Conservation (phyloP, 2,329 filamentous ascomycete genomes). For the Penicillium palitans region DNA sequence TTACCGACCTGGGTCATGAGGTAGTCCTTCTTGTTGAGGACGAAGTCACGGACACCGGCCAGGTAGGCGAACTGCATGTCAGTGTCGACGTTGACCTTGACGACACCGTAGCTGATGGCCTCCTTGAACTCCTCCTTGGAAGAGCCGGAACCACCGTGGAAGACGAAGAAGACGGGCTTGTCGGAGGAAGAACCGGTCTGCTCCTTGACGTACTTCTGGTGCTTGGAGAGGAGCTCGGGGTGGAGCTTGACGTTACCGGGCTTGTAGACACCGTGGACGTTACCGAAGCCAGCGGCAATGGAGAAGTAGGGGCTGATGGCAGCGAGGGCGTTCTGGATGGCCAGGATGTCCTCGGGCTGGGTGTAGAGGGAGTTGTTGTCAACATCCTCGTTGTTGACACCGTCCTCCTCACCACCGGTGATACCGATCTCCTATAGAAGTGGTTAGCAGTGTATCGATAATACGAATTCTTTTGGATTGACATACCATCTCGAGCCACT, state of each 20-base stretch:
- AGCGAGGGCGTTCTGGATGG: constrained; percentile 82
- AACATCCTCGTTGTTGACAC: constrained; percentile 97
- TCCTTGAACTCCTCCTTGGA: constrained; percentile 85
- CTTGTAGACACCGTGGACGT: constrained; percentile 99
- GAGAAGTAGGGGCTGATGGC: constrained; percentile 95
- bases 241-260: constrained; percentile 95
- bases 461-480: no score
- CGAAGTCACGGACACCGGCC: constrained; percentile 88
- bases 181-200: constrained; percentile 69
- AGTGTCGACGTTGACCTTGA: constrained; percentile 99
- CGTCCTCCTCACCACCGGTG: constrained; percentile 96
- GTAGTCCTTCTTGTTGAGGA: constrained; percentile 94
- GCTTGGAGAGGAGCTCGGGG: constrained; percentile 93
- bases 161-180: constrained; percentile 98
- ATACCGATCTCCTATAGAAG: constrained; percentile 73
- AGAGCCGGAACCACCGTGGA: constrained; percentile 96
- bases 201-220: constrained; percentile 88
- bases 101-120: constrained; percentile 88
- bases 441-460: constrained; percentile 5
- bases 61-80: constrained; percentile 97
- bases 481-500: constrained; percentile 95
- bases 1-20: constrained; percentile 84
- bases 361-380: constrained; percentile 98
- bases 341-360: constrained; percentile 92
- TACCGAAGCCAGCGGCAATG: constrained; percentile 96